phyloP scores from a whole-genome alignment of 345 rosid genomes.

The Passiflora organensis region DNA sequence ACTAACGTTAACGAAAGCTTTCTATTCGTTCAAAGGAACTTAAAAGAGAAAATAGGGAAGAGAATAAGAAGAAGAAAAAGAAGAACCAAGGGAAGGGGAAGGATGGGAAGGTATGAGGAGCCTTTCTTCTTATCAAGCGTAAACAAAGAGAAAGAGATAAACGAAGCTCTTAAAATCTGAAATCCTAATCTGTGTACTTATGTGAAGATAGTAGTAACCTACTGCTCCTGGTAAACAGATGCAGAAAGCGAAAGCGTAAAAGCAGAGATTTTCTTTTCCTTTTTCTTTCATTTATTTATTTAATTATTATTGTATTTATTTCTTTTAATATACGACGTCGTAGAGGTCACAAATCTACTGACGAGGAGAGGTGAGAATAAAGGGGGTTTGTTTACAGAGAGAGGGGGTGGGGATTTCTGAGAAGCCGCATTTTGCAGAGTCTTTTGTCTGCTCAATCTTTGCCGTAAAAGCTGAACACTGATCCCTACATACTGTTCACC shows the following conservation, averaged over 20 bases:
- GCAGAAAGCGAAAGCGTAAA: not conserved
- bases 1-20: not conserved
- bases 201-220: not conserved
- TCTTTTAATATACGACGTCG: not conserved
- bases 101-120: not conserved
- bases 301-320: not conserved
- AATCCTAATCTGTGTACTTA: not conserved
- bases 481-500: conserved; percentile 16
- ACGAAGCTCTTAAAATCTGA: too few species aligned
- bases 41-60: not conserved
- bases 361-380: not conserved
- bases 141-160: too few species aligned
- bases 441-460: not conserved
- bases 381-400: not conserved
- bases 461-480: conserved; percentile 7
- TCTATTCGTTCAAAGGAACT: not conserved
- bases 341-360: too few species aligned
- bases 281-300: not conserved
- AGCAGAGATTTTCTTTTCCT: not conserved
- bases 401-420: not conserved
- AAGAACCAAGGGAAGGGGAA: not conserved
- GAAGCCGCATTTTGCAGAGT: conserved; percentile 14
- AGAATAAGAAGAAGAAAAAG: not conserved
- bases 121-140: too few species aligned
- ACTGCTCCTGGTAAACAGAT: too few species aligned